A percentile compares a stretch with the other conserved stretches of the same genome.
Conservation (phyloP, 208 protist species). For the Angomonas ambiguus region DNA sequence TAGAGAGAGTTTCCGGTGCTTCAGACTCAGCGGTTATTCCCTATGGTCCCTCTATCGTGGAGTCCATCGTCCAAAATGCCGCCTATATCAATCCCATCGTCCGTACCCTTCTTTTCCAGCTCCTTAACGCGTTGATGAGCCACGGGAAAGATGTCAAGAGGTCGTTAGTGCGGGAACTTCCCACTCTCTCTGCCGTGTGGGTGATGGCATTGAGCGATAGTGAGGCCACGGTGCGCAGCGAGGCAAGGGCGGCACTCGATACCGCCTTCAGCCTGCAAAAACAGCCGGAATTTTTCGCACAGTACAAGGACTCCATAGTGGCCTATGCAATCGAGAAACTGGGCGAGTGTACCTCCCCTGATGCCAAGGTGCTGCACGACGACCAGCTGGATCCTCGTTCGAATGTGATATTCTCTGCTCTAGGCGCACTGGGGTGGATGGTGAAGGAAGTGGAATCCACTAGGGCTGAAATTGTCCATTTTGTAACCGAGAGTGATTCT, state of each 20-base stretch:
- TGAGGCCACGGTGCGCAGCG: slow-evolving; percentile 46
- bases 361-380: slow-evolving; percentile 39
- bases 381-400: slow-evolving; percentile 60
- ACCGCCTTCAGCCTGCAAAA: slow-evolving; percentile 55
- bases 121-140: slow-evolving; percentile 47
- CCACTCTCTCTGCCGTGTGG: slow-evolving; percentile 57
- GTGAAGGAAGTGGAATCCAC: slow-evolving; percentile 61
- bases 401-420: slow-evolving; percentile 53
- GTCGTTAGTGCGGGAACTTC: slow-evolving; percentile 32
- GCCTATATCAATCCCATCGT: slow-evolving; percentile 59
- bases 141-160: slow-evolving; percentile 45
- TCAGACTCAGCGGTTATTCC: slow-evolving; percentile 33
- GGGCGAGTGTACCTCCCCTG: slow-evolving; percentile 24
- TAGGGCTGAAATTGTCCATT: slow-evolving; percentile 46
- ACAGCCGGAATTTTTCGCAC: slow-evolving; percentile 42
- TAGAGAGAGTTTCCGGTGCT: slow-evolving; percentile 18
- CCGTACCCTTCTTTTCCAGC: slow-evolving; percentile 42
- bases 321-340: slow-evolving; percentile 32
- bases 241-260: slow-evolving; percentile 59
- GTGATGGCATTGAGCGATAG: slow-evolving; percentile 82
- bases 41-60: slow-evolving; percentile 47
- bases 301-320: slow-evolving; percentile 56
- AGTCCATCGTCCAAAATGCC: slow-evolving; percentile 59
- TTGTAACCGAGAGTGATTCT: slow-evolving; percentile 40
- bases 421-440: slow-evolving; percentile 80